Base-by-base conservation (phyloP, 345 rosid genomes). In the Conringia planisiliqua region DNA sequence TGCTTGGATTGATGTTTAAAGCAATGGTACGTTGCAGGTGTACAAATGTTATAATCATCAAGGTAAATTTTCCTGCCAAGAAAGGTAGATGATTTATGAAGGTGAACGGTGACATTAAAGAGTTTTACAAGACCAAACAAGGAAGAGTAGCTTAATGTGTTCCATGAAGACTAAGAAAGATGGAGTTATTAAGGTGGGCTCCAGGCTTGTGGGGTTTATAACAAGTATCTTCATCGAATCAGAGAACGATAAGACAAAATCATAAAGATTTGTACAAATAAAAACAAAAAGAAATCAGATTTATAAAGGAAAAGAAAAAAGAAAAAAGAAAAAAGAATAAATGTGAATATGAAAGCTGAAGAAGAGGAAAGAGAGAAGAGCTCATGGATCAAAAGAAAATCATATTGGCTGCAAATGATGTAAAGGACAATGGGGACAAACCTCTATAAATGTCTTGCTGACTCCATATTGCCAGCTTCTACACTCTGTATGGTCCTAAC, bases 381-480 rank as follows among this genome's bases (percentile, higher is more conserved):
- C 39, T 57, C 33, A 58, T 58, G 72, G 60, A 75, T 75, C 66
- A 50, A 75, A 59, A 51, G n/a, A 68, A 39, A 75, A 60, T 74
- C 62, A 75, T 48, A 75, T 68, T 51, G 79, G 79, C 64, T 76
- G 7, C 74, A 76, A 61, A 76, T 52, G 74, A 68, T 76, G 79
- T 69, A 52, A 76, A 69, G 79, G 79, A 76, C 79, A 76, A 76
- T 75, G 74, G 79, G 78, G 79, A 76, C 79, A 69, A 76, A 44
- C 13, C 51, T 69, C 65, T 69, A n/a, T 76, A 52, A 76, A 62
- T 76, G 75, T 56, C 42, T 46, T 77, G 72, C 62, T 64, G 80
- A 77, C 72, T 39, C 80, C 76, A 77, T 77, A 77, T 77, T 77
- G 80, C 76, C 80, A 77, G 80, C 80, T 77, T 59, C 75, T 55